Conservation (phyloP, 108 stramenopile genomes). For the Cyclotella sp. region DNA sequence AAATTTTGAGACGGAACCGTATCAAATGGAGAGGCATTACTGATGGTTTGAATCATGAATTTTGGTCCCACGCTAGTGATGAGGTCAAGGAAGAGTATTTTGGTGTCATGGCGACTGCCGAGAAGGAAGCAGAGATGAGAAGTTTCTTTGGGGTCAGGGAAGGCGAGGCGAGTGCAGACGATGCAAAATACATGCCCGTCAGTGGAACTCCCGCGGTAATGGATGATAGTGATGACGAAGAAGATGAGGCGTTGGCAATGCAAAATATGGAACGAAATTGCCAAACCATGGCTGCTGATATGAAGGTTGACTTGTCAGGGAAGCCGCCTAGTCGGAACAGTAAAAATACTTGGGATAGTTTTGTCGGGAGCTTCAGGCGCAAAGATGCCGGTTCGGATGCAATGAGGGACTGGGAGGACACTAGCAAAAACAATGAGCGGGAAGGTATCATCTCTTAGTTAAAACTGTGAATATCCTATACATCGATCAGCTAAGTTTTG, state of each 20-base stretch:
- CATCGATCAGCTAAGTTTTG: too few relatives aligned
- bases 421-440: too few relatives aligned
- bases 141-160: constrained; percentile 54
- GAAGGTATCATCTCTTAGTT: too few relatives aligned
- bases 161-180: constrained; percentile 35
- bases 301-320: constrained; percentile 48
- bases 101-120: constrained; percentile 48
- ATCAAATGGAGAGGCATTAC: constrained; percentile 57
- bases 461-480: too few relatives aligned
- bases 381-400: background rate
- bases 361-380: constrained; percentile 32
- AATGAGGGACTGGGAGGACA: background rate
- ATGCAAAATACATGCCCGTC: constrained; percentile 54
- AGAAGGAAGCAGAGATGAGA: constrained; percentile 49
- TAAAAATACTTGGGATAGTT: constrained; percentile 35
- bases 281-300: constrained; percentile 38
- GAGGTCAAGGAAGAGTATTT: constrained; percentile 50
- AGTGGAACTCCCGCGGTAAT: constrained; percentile 37
- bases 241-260: constrained; percentile 49
- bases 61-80: constrained; percentile 46
- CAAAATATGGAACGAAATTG: constrained; percentile 46
- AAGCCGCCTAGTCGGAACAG: constrained; percentile 21
- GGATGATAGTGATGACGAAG: constrained; percentile 43
- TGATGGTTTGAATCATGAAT: constrained; percentile 56
- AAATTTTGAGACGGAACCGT: constrained; percentile 51